phyloP scores from a whole-genome alignment of 75 land plant species.

The Cunninghamia lanceolata region DNA sequence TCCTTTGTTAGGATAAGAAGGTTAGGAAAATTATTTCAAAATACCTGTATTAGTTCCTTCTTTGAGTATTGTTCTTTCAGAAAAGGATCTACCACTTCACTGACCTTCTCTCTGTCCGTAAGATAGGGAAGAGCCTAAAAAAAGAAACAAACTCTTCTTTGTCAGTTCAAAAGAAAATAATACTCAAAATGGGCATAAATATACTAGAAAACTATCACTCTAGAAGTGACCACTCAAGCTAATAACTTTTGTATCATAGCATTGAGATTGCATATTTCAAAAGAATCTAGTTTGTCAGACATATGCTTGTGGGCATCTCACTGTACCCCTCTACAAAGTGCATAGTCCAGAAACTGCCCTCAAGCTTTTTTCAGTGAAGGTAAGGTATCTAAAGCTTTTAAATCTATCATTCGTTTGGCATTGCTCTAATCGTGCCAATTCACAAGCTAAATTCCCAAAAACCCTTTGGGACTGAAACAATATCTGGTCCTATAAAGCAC shows the following conservation, averaged over 20 bases:
- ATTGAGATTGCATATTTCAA: no score
- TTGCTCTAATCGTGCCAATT: not conserved
- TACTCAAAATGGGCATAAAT: not conserved
- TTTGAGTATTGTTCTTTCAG: conserved; percentile 65
- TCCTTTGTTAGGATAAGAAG: not conserved
- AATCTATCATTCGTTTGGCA: no score
- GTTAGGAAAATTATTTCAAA: not conserved
- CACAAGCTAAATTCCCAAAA: not conserved
- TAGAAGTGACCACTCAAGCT: not conserved
- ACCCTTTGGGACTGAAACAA: not conserved
- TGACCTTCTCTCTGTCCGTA: conserved; percentile 71
- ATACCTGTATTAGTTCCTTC: conserved; percentile 85
- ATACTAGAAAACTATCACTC: not conserved
- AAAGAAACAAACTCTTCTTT: not conserved
- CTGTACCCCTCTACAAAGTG: not conserved
- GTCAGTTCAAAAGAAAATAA: not conserved
- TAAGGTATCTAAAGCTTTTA: no score
- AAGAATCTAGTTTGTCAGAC: not conserved
- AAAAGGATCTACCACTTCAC: conserved; percentile 73
- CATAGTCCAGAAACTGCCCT: not conserved
- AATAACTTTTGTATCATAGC: not conserved
- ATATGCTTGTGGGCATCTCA: not conserved
- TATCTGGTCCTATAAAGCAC: not conserved
- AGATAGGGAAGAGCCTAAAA: conserved; percentile 78
- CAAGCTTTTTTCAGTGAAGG: no score